These are phyloP conservation scores for Penicillium pancosmium DNA, from an alignment of 495 filamentous ascomycete genomes.

Conservation along the genomic window DNA sequence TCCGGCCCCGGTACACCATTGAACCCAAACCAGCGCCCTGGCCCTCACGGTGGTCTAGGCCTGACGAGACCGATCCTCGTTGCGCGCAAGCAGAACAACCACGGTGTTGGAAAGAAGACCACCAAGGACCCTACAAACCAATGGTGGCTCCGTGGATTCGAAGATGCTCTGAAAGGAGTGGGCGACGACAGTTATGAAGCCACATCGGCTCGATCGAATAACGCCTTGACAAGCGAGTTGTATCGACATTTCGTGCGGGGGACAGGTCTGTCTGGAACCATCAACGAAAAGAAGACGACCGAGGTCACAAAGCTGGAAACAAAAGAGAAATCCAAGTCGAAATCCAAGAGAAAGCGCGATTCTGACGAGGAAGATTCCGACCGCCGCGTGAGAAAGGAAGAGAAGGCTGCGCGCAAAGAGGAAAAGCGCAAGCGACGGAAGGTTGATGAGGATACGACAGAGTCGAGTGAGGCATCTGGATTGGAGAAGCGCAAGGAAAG, in stretches of 20 bases:
- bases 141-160: conserved; percentile 84
- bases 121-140: conserved; percentile 65
- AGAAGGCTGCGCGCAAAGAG: conserved; percentile 34
- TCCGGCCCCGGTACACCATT: conserved; percentile 74
- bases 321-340: conserved; percentile 23
- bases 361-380: conserved; percentile 16
- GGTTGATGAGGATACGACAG: conserved; percentile 32
- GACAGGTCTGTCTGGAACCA: conserved; percentile 69
- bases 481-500: conserved; percentile 29
- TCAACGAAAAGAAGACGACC: conserved; percentile 34
- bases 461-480: conserved; percentile 15
- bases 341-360: conserved; percentile 33
- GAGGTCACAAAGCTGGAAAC: conserved; percentile 5
- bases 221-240: conserved; percentile 59
- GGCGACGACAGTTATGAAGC: conserved; percentile 44
- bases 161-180: conserved; percentile 72
- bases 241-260: conserved; percentile 84
- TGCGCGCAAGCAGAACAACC: conserved; percentile 66
- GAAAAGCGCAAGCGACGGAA: conserved; percentile 41
- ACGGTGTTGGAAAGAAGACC: conserved; percentile 71
- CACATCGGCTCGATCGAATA: conserved; percentile 24
- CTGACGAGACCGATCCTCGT: conserved; percentile 70
- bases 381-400: conserved; percentile 24
- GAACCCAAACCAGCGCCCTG: conserved; percentile 64
- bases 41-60: conserved; percentile 61